Evolutionary conservation across 2,329 filamentous ascomycete species (phyloP).

Genomic region (Talaromyces sp.): DNA sequence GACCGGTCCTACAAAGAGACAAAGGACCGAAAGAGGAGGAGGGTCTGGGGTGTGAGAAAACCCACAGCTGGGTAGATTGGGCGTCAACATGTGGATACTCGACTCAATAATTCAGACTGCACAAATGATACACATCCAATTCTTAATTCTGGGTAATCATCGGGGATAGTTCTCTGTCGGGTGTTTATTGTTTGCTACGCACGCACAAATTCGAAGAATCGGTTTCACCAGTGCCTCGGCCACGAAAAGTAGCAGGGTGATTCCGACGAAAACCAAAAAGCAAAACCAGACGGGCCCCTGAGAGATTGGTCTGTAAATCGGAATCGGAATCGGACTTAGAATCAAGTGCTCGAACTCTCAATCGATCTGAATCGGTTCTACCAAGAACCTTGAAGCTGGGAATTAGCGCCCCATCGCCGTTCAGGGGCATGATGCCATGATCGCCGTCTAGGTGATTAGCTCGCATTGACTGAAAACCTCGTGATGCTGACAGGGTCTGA

Average conservation of each 20-base stretch:
- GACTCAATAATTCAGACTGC: neutral
- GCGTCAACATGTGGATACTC: too few relatives aligned
- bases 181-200: neutral
- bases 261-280: neutral
- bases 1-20: neutral
- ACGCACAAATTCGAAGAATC: neutral
- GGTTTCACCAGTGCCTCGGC: conserved; percentile 1
- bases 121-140: conserved; percentile 7
- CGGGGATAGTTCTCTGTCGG: too few relatives aligned
- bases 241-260: neutral
- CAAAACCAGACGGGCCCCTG: neutral
- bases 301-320: neutral
- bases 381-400: conserved; percentile 10
- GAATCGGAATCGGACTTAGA: neutral
- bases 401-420: neutral
- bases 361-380: neutral
- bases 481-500: conserved; percentile 14
- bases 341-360: neutral
- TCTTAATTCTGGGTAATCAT: conserved; percentile 1
- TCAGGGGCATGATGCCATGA: conserved; percentile 20
- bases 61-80: too few relatives aligned
- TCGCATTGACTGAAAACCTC: neutral
- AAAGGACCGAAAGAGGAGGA: neutral
- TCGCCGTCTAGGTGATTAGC: conserved; percentile 15
- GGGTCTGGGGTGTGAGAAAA: neutral